Base-by-base conservation (phyloP, 129 eudicot genomes). In the Centella asiatica region DNA sequence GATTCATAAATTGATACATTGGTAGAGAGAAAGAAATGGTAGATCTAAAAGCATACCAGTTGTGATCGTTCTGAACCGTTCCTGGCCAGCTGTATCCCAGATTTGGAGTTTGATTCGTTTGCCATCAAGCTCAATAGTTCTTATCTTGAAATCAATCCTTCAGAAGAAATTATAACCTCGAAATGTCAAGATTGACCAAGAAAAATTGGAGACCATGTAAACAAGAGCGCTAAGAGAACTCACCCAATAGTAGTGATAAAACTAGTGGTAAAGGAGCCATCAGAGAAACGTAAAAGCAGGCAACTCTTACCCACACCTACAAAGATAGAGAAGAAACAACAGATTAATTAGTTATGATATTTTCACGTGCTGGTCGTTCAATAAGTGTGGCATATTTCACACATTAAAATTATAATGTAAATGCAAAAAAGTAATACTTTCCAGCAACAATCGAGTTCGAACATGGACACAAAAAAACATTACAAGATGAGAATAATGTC, bases 1-100 rank as follows among this genome's bases (percentile, higher is more conserved):
- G 58, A 40, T 57, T 26, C 20, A 28, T 22, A 29, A 65, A 55
- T 55, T 39, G 24, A 57, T 42, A 39, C n/a, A 56, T 7, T 13
- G 4, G 22, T 18, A 48, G 27, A 57, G 37, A 60, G 40, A 55
- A 11, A 19, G n/a, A n/a, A n/a, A 26, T 62, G 5, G 29, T 15
- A 20, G 45, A 49, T 33, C 48, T 6, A 14, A 71, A 58, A 63
- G 64, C 20, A 68, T 76, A 83, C 89, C 89, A 42, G 89, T 78
- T 51, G 81, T 78, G 50, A 72, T 78, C 31, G 84, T 82, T 39
- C 88, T 67, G 64, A 82, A 82, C 50, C 82, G 72, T 62, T 82
- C 85, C 69, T 75, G 85, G 45, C 89, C 85, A 75, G 85, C 89
- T n/a, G 89, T 82, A 68, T 82, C 85, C 89, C 82, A 75, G n/a